Evolutionary conservation across 1,284 basidiomycete species (phyloP).

Genomic region (Leucoagaricus sp.): DNA sequence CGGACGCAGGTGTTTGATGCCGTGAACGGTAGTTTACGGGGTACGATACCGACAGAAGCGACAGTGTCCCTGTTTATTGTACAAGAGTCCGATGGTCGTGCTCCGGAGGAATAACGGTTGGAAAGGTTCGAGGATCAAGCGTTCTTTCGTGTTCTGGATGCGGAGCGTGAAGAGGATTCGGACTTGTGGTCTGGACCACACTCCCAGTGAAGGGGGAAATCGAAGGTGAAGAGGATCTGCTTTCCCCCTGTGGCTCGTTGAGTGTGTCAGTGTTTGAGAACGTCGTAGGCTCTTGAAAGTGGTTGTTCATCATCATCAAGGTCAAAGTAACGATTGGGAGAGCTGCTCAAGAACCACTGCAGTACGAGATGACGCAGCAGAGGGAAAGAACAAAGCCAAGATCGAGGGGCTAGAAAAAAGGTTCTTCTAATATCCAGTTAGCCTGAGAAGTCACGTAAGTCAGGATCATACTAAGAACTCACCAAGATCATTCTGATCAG

Average conservation of each 20-base stretch:
- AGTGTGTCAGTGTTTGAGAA: slow-evolving; percentile 25
- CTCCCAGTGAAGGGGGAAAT: slow-evolving; percentile 11
- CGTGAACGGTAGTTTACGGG: slow-evolving; percentile 46
- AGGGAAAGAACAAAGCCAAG: neutral
- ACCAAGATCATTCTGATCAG: neutral
- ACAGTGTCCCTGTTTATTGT: slow-evolving; percentile 64
- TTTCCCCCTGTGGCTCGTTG: slow-evolving; percentile 11
- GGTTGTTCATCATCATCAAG: slow-evolving; percentile 3
- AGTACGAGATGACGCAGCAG: neutral
- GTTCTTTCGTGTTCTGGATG: slow-evolving; percentile 15
- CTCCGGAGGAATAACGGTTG: slow-evolving; percentile 34
- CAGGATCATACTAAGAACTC: neutral
- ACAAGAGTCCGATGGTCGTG: slow-evolving; percentile 41
- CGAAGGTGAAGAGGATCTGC: neutral
- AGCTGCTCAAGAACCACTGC: neutral
- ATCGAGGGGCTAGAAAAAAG: neutral
- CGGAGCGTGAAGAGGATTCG: neutral
- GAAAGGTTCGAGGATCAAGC: slow-evolving; percentile 21
- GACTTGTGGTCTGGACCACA: slow-evolving; percentile 5
- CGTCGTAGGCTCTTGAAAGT: slow-evolving; percentile 23
- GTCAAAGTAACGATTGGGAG: neutral
- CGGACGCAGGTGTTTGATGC: slow-evolving; percentile 57
- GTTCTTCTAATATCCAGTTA: too few species aligned
- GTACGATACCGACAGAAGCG: slow-evolving; percentile 56
- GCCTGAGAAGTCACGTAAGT: neutral